Evolutionary conservation across 129 eudicot genomes (phyloP).

Genomic region (Erigeron canadensis): DNA sequence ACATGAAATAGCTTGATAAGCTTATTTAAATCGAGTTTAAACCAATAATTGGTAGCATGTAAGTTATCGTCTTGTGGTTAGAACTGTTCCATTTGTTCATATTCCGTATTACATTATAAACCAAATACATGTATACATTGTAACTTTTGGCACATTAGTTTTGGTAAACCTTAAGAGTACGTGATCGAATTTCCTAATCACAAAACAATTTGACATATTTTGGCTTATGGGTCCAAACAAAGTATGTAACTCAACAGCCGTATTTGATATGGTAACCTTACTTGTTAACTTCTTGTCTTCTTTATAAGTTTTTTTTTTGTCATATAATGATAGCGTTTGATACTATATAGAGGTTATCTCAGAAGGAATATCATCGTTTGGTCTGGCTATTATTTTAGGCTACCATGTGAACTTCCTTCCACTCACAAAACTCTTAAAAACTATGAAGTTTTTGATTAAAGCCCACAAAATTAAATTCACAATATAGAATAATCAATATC

Average conservation of each 20-base stretch:
- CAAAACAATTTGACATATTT: constrained; percentile 16
- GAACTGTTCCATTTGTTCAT: constrained; percentile 13
- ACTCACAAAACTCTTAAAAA: not conserved
- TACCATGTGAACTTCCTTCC: not conserved
- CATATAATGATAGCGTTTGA: constrained; percentile 15
- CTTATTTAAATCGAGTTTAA: too few species aligned
- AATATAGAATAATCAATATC: too few species aligned
- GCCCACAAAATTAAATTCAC: not conserved
- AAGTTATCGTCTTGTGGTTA: not conserved
- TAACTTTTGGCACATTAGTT: constrained; percentile 23
- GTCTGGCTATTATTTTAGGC: too few species aligned
- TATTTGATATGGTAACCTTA: constrained; percentile 16
- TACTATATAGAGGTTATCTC: not conserved
- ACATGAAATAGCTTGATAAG: too few species aligned
- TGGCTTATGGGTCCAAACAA: constrained; percentile 23
- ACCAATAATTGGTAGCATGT: too few species aligned
- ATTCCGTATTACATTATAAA: constrained; percentile 25
- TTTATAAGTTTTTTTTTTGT: constrained; percentile 4
- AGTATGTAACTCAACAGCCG: constrained; percentile 22
- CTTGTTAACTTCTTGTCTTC: constrained; percentile 22
- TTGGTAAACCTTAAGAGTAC: constrained; percentile 1
- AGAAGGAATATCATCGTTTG: too few species aligned
- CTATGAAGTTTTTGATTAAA: not conserved
- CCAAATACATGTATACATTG: constrained; percentile 9
- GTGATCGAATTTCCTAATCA: constrained; percentile 8